These are phyloP conservation scores for Kockovaella imperatae DNA, from an alignment of 768 basidiomycete species.

Conservation along the genomic window DNA sequence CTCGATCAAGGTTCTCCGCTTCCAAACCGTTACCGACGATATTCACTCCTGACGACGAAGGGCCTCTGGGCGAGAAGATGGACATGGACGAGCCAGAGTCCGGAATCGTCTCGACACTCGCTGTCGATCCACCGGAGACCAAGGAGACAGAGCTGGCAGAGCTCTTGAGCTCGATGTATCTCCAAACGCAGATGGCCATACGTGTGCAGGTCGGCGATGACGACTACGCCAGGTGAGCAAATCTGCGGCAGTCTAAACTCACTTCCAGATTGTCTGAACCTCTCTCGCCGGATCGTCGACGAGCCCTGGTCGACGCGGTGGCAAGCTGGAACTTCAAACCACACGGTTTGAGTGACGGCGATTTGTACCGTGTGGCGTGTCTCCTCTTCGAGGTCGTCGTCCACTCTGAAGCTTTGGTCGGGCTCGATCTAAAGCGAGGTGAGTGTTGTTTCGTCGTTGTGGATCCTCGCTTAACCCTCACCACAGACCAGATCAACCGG, in stretches of 20 bases:
- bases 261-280: conserved; percentile 45
- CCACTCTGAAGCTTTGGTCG: conserved; percentile 59
- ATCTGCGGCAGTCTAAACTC: neutral
- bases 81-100: conserved; percentile 49
- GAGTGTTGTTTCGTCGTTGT: conserved; percentile 49
- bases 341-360: conserved; percentile 68
- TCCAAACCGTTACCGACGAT: too few relatives aligned
- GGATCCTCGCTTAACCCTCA: conserved; percentile 47
- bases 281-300: conserved; percentile 49
- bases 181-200: conserved; percentile 65
- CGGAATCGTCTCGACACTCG: neutral
- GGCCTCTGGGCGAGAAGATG: too few relatives aligned
- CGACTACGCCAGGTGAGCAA: conserved; percentile 35
- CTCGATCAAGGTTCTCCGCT: too few relatives aligned
- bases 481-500: conserved; percentile 61
- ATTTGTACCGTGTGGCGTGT: conserved; percentile 70
- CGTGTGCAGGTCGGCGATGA: conserved; percentile 41
- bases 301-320: conserved; percentile 59
- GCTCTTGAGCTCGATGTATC: conserved; percentile 74
- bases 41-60: too few relatives aligned
- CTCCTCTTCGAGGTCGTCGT: conserved; percentile 81
- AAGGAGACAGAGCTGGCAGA: conserved; percentile 57
- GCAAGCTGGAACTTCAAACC: conserved; percentile 88
- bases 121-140: conserved; percentile 22
- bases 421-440: conserved; percentile 43